Conservation (phyloP, 352 stramenopile species). For the Globisporangium rhizosaccharum region DNA sequence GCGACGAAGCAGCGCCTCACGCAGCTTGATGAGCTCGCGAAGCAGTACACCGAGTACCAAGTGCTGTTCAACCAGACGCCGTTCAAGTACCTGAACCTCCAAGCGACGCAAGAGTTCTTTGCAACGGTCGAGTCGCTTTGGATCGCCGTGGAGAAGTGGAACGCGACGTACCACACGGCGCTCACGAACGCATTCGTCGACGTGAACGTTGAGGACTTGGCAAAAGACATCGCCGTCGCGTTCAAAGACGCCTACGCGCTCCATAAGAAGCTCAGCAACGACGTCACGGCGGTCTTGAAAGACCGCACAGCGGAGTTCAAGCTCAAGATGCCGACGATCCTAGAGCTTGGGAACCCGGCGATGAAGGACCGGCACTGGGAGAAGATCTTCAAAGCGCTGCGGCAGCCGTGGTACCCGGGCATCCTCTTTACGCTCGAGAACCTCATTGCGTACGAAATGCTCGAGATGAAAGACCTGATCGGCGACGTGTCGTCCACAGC, state of each 20-base stretch:
- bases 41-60: conserved; percentile 92
- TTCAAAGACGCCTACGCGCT: conserved; percentile 88
- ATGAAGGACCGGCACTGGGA: conserved; percentile 95
- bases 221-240: conserved; percentile 78
- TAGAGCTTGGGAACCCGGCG: conserved; percentile 87
- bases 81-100: conserved; percentile 89
- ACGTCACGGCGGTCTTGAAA: conserved; percentile 85
- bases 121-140: conserved; percentile 82
- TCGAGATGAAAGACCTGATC: conserved; percentile 87
- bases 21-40: conserved; percentile 83
- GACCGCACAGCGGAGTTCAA: conserved; percentile 89
- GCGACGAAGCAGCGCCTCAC: conserved; percentile 76
- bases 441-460: conserved; percentile 80
- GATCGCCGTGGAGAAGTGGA: conserved; percentile 84
- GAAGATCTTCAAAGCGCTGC: conserved; percentile 89
- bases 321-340: conserved; percentile 86
- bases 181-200: conserved; percentile 85
- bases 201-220: conserved; percentile 85
- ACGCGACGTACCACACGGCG: conserved; percentile 61
- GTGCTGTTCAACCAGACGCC: conserved; percentile 85
- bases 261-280: conserved; percentile 91
- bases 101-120: conserved; percentile 85
- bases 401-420: conserved; percentile 85
- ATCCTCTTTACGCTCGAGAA: conserved; percentile 89
- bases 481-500: conserved; percentile 80